Percentiles rank a stretch among this genome's conserved stretches.
Conservation (phyloP, 163 green algal species). For the Scenedesmus sp. region DNA sequence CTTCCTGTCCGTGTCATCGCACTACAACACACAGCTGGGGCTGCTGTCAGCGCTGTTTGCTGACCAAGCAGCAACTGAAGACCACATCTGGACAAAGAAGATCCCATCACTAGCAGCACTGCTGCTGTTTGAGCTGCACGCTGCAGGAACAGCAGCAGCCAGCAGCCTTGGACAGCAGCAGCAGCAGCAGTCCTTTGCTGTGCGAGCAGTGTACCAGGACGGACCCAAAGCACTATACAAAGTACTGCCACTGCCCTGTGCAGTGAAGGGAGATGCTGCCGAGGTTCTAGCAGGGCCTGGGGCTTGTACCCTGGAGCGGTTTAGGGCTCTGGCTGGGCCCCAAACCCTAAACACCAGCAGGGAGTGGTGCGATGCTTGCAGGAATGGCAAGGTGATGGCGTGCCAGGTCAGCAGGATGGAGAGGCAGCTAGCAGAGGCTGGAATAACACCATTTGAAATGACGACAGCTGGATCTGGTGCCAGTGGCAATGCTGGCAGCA, state of each 20-base stretch:
- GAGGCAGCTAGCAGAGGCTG: neutral
- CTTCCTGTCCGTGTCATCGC: conserved; percentile 55
- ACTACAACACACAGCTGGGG: conserved; percentile 73
- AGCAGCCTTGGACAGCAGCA: neutral
- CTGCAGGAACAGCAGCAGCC: neutral
- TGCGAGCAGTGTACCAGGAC: conserved; percentile 65
- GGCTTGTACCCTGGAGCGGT: conserved; percentile 54
- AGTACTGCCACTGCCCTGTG: conserved; percentile 59
- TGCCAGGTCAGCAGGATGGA: conserved; percentile 49
- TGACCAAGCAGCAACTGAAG: neutral
- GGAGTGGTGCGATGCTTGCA: conserved; percentile 39
- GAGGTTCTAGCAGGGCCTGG: conserved; percentile 48
- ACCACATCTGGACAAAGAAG: conserved; percentile 45
- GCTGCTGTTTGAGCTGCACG: conserved; percentile 66
- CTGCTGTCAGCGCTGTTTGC: conserved; percentile 51
- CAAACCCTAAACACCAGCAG: conserved; percentile 27
- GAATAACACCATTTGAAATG: neutral
- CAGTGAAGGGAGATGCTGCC: conserved; percentile 34
- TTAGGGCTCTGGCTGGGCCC: conserved; percentile 14
- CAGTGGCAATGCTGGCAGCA: neutral
- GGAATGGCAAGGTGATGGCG: neutral
- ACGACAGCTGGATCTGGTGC: neutral
- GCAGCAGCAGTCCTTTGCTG: conserved; percentile 14
- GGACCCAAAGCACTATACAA: conserved; percentile 52
- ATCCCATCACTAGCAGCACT: conserved; percentile 60